These are phyloP conservation scores for Colletotrichum chrysophilum DNA, from an alignment of 2,329 filamentous ascomycete genomes.

Conservation along the genomic window DNA sequence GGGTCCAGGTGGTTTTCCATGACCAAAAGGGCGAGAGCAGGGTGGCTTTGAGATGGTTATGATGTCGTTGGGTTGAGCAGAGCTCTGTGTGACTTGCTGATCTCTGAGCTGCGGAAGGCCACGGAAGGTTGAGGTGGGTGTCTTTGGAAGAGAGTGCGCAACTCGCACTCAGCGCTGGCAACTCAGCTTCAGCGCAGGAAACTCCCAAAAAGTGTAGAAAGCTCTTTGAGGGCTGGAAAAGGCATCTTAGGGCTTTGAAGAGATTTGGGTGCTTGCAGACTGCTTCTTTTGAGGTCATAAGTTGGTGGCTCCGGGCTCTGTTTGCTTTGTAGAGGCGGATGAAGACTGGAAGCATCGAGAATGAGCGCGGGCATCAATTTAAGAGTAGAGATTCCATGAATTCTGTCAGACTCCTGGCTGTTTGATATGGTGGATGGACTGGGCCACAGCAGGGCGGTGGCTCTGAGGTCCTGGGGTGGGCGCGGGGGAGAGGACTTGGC, in stretches of 20 bases:
- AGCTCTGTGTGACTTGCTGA: background rate
- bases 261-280: background rate
- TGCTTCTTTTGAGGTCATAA: background rate
- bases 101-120: background rate
- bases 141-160: background rate
- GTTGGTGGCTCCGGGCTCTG: background rate
- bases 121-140: background rate
- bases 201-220: background rate
- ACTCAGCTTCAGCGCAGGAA: background rate
- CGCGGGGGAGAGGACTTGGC: background rate
- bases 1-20: background rate
- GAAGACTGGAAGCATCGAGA: background rate
- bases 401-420: background rate
- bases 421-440: background rate
- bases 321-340: background rate
- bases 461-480: background rate
- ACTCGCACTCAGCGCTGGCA: background rate
- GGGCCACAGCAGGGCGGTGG: background rate
- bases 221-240: background rate
- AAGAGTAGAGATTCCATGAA: background rate
- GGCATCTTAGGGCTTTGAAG: background rate
- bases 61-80: background rate
- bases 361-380: background rate
- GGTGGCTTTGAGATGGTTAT: background rate
- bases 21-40: background rate